These are phyloP conservation scores for Endocladia muricata DNA, from an alignment of 31 red algal genomes.

Conservation along the genomic window DNA sequence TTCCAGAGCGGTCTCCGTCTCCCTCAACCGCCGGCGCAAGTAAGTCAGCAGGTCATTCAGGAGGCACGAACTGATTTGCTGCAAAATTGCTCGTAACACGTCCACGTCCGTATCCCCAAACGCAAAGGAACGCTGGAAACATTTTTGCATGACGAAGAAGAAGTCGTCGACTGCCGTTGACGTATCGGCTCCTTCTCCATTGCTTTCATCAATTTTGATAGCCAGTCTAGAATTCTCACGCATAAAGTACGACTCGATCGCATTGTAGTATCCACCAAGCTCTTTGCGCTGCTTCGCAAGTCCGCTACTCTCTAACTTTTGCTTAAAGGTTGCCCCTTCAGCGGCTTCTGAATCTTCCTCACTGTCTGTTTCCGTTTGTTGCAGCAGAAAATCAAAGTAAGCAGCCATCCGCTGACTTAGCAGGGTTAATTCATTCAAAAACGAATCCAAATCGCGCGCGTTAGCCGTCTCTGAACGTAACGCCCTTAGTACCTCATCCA, in stretches of 20 bases:
- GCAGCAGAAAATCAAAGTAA: conserved; percentile 77
- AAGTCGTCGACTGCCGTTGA: conserved; percentile 92
- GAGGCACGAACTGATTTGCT: conserved; percentile 56
- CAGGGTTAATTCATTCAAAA: conserved; percentile 84
- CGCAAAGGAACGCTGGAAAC: conserved; percentile 76
- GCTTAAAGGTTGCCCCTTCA: conserved; percentile 28
- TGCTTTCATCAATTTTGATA: conserved; percentile 80
- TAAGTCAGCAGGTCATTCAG: conserved; percentile 68
- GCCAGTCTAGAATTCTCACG: conserved; percentile 73
- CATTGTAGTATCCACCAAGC: conserved; percentile 53
- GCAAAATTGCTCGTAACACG: conserved; percentile 58
- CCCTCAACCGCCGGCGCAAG: conserved; percentile 57
- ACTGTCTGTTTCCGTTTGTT: not conserved
- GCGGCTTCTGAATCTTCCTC: not conserved
- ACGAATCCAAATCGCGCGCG: conserved; percentile 65
- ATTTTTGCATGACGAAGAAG: conserved; percentile 96
- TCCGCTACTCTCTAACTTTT: conserved; percentile 35
- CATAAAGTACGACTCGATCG: conserved; percentile 88
- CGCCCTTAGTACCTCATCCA: conserved; percentile 52
- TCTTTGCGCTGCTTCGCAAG: conserved; percentile 36
- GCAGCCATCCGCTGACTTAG: conserved; percentile 79
- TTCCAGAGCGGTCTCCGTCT: conserved; percentile 70
- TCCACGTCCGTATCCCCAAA: conserved; percentile 76
- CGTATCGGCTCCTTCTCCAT: conserved; percentile 57
- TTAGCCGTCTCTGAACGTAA: conserved; percentile 62